These are phyloP conservation scores for Candida stauntonica DNA, from an alignment of 805 yeast species.

Conservation along the genomic window DNA sequence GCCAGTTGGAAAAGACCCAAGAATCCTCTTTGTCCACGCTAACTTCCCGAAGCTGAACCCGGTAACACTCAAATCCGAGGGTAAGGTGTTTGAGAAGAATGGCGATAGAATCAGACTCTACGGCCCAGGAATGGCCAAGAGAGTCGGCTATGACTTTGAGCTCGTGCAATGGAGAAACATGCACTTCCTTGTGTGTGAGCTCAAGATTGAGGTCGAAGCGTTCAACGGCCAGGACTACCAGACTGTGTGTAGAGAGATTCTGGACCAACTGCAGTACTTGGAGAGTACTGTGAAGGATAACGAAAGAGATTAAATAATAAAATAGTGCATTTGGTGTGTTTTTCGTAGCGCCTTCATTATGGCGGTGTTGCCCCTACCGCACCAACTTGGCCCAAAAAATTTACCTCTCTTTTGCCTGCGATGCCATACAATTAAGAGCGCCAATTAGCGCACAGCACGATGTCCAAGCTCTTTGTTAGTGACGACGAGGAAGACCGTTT, in stretches of 20 bases:
- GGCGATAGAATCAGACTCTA: constrained; percentile 52
- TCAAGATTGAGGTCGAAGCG: constrained; percentile 39
- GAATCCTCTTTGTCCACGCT: constrained; percentile 54
- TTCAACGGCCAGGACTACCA: constrained; percentile 38
- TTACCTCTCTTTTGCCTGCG: too few relatives aligned
- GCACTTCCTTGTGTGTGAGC: constrained; percentile 50
- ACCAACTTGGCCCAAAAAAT: too few relatives aligned
- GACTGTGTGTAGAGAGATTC: constrained; percentile 48
- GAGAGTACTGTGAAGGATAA: constrained; percentile 33
- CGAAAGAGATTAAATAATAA: constrained; percentile 27
- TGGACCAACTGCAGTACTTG: constrained; percentile 41
- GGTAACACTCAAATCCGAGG: constrained; percentile 42
- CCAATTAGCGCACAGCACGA: too few relatives aligned
- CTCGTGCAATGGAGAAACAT: constrained; percentile 54
- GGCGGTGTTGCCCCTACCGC: not conserved
- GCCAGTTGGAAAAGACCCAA: constrained; percentile 24
- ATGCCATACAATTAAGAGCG: too few relatives aligned
- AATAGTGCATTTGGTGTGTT: not conserved
- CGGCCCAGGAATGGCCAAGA: constrained; percentile 49
- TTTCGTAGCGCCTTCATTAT: too few relatives aligned
- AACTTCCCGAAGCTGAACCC: constrained; percentile 68
- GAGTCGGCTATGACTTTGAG: constrained; percentile 56
- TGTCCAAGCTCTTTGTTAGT: constrained; percentile 20
- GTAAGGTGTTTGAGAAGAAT: constrained; percentile 37
- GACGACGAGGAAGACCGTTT: constrained; percentile 19